Evolutionary conservation across 192 early-diverging fungal species (phyloP), one percentile per base, ranked within the genome.

Genomic region (Thamnidium elegans): DNA sequence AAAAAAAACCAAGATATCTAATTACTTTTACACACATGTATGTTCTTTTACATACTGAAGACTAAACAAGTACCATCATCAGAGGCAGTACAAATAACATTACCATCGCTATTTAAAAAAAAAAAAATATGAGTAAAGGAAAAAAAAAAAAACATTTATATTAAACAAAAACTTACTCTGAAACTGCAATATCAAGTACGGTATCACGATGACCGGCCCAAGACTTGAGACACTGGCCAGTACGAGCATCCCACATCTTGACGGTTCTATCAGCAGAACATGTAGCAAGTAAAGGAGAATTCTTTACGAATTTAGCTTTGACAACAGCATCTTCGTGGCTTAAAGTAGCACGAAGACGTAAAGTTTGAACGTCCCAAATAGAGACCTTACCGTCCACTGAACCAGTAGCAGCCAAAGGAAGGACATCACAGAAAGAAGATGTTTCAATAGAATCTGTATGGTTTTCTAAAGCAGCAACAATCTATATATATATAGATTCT

Each of bases 341-440:
- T 31, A 91, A 76, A 15, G 90, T 91, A 13, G 88, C 79, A n/a
- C 96, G 89, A 39, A 95, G 78, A 42, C 88, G 87, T 79, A 91
- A 81, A 0, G 86, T 86, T 55, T 83, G 85, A n/a, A 92, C 77
- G 64, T 99, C 97, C 94, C 96, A 98, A 63, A 99, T 84, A 47
- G 83, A 89, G 50, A 99, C 74, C 34, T 82, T 84, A n/a, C 92
- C 91, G 75, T 98, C 96, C 15, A 95, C 82, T 0, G 91, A 92
- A 3, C 87, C 92, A 4, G 92, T 93, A 0, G 94, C 92, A 7
- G 88, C 92, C 58, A 96, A 65, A 6, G 90, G 82, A 54, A 86
- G 73, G 36, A 86, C 63, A 30, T 82, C 77, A 26, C 84, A 96
- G 66, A 99, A 94, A 0, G 84, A 86, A 17, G 92, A 86, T n/a